Evolutionary conservation across 768 basidiomycete genomes (phyloP).

Genomic region (Leccinum rimulosum): DNA sequence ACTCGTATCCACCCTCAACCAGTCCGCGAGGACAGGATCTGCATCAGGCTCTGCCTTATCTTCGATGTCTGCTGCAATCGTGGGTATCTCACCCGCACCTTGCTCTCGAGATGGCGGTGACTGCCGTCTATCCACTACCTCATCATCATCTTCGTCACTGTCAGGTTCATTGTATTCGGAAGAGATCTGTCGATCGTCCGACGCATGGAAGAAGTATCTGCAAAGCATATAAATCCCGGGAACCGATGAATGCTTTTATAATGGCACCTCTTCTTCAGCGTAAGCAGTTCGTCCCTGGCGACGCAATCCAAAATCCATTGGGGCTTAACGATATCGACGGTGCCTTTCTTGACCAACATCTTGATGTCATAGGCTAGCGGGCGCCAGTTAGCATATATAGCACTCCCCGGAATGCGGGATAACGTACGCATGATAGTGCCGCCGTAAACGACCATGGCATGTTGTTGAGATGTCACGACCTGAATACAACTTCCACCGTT

Average conservation of each 20-base stretch:
- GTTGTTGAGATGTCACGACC: conserved; percentile 52
- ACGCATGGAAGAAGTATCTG: conserved; percentile 82
- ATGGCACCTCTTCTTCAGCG: conserved; percentile 64
- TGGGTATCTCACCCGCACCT: conserved; percentile 6
- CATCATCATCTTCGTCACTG: conserved; percentile 30
- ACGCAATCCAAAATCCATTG: conserved; percentile 82
- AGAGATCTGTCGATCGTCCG: conserved; percentile 42
- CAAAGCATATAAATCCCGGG: neutral
- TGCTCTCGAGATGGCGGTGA: conserved; percentile 15
- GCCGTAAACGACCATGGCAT: conserved; percentile 63
- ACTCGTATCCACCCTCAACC: conserved; percentile 54
- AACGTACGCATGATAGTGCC: conserved; percentile 66
- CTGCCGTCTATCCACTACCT: conserved; percentile 12
- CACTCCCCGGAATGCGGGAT: neutral
- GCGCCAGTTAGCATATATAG: neutral
- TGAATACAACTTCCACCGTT: conserved; percentile 69
- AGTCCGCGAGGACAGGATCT: conserved; percentile 54
- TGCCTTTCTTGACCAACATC: conserved; percentile 65
- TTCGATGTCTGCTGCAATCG: conserved; percentile 3
- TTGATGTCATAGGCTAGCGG: conserved; percentile 66
- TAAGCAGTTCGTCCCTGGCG: conserved; percentile 49
- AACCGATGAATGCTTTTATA: neutral
- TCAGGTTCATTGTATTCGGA: conserved; percentile 52
- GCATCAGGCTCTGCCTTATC: conserved; percentile 31
- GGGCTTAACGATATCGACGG: conserved; percentile 73